Base-by-base conservation (phyloP, 257 asterid species). In the Plantago major region DNA sequence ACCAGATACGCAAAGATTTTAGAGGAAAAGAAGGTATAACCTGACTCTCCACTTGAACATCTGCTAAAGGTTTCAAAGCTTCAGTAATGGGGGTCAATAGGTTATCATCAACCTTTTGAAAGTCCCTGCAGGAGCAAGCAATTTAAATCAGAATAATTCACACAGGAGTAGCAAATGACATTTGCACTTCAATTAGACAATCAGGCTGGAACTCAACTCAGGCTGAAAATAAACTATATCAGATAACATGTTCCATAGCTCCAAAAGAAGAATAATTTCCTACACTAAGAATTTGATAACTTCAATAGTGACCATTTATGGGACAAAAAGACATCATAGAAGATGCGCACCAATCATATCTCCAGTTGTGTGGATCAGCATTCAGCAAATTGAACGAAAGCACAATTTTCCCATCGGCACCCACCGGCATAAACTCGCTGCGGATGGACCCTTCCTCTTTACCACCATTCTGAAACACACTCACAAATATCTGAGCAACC, bases 361-460 rank as follows among this genome's bases (percentile, higher is more conserved):
- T 71, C 96, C 94, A 84, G 75, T 85, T 86, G 17, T 42, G 77
- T 4, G 96, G 97, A 68, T 89, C 82, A 56, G 96, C 77, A 82
- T 93, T 93, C 83, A 93, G 81, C 85, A 89, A 74, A 77, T 82
- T 93, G 85, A 87, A 93, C 3, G 99, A 93, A 65, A 93, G 89
- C 75, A 89, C 99, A 55, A 89, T 76, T 73, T 64, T 93, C 63
- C 97, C 97, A 77, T 93, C 99, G 6, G 96, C 91, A 60, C 92
- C 99, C n/a, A 87, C 90, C 0, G 97, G 99, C 96, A 92, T 89
- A 79, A 92, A 89, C 83, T 87, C 99, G 64, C 87, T 95, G 46
- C 72, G 71, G 62, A 93, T 80, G 3, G 82, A 73, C 26, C 89
- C 95, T 72, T 89, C 94, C 63, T 89, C 90, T 73, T 72, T 92